Evolutionary conservation across 2,329 filamentous ascomycete genomes (phyloP).

Genomic region (Neocatenulostroma microsporum): DNA sequence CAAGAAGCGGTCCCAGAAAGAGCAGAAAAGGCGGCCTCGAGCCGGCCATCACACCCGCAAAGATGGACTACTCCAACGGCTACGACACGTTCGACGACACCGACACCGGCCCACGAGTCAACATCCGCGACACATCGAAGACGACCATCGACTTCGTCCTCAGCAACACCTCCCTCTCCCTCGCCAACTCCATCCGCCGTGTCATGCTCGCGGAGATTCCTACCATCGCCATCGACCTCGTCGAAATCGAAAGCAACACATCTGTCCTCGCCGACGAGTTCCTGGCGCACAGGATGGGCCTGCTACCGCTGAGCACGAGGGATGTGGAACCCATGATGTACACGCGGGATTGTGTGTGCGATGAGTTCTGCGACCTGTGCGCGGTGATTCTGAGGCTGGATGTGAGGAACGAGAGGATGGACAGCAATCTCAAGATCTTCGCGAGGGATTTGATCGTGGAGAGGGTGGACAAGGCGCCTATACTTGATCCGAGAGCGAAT

Average conservation of each 20-base stretch:
- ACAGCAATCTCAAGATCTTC: slow-evolving; percentile 89
- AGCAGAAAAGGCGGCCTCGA: too few relatives aligned
- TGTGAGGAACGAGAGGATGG: slow-evolving; percentile 60
- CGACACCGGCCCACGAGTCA: slow-evolving; percentile 3
- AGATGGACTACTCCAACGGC: slow-evolving; percentile 5
- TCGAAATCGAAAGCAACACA: slow-evolving; percentile 86
- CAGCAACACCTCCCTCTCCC: slow-evolving; percentile 76
- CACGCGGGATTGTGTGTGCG: slow-evolving; percentile 92
- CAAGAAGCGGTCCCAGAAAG: too few relatives aligned
- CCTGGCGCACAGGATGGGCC: slow-evolving; percentile 81
- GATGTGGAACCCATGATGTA: slow-evolving; percentile 76
- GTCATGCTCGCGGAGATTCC: slow-evolving; percentile 90
- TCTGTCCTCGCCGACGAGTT: slow-evolving; percentile 97
- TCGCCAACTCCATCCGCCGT: slow-evolving; percentile 87
- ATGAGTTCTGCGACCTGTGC: slow-evolving; percentile 88
- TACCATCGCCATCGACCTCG: slow-evolving; percentile 87
- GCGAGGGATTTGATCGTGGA: slow-evolving; percentile 73
- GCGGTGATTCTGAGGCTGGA: slow-evolving; percentile 77
- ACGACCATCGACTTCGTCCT: slow-evolving; percentile 87
- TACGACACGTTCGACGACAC: slow-evolving; percentile 2
- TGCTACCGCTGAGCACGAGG: slow-evolving; percentile 79
- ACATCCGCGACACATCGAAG: slow-evolving; percentile 41
- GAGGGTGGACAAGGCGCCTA: slow-evolving; percentile 51
- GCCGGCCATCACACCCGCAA: too few relatives aligned
- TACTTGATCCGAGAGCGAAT: slow-evolving; percentile 45